Conservation (phyloP, 2,329 filamentous ascomycete species). For the Colletotrichum sojae region DNA sequence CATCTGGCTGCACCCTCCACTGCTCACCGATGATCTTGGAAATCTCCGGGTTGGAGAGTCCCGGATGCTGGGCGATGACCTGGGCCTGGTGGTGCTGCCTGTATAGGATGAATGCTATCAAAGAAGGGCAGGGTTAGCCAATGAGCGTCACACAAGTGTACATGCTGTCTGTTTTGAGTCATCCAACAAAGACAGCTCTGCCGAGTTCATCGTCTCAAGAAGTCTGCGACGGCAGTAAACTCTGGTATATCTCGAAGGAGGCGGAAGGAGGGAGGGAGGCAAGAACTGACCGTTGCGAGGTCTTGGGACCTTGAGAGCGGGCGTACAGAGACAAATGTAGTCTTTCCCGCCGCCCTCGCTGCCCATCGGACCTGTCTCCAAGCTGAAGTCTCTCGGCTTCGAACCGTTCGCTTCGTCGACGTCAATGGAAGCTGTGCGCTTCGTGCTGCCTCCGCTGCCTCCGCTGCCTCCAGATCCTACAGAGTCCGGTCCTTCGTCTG, state of each 20-base stretch:
- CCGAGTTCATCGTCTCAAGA: constrained; percentile 25
- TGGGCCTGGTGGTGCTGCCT: constrained; percentile 91
- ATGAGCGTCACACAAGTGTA: constrained; percentile 26
- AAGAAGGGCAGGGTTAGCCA: constrained; percentile 49
- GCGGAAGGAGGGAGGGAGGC: constrained; percentile 28
- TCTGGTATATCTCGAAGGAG: constrained; percentile 35
- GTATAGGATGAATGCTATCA: constrained; percentile 94
- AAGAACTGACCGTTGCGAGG: constrained; percentile 70
- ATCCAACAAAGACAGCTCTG: constrained; percentile 34
- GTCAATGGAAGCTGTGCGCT: constrained; percentile 63
- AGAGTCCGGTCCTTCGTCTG: constrained; percentile 32
- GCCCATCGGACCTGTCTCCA: constrained; percentile 52
- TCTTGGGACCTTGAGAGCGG: constrained; percentile 70
- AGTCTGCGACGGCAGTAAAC: constrained; percentile 14
- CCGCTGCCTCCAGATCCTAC: constrained; percentile 35
- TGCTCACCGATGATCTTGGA: constrained; percentile 96
- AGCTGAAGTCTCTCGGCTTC: constrained; percentile 51
- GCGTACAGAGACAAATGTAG: constrained; percentile 69
- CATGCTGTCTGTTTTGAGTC: constrained; percentile 18
- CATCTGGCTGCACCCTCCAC: constrained; percentile 84
- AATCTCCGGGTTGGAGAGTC: constrained; percentile 93
- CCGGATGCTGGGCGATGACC: constrained; percentile 87
- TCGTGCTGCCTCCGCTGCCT: constrained; percentile 48
- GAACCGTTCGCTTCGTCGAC: constrained; percentile 59
- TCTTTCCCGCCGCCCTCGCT: constrained; percentile 48